phyloP scores from a whole-genome alignment of 1,284 basidiomycete genomes.

The Chondrostereum purpureum region DNA sequence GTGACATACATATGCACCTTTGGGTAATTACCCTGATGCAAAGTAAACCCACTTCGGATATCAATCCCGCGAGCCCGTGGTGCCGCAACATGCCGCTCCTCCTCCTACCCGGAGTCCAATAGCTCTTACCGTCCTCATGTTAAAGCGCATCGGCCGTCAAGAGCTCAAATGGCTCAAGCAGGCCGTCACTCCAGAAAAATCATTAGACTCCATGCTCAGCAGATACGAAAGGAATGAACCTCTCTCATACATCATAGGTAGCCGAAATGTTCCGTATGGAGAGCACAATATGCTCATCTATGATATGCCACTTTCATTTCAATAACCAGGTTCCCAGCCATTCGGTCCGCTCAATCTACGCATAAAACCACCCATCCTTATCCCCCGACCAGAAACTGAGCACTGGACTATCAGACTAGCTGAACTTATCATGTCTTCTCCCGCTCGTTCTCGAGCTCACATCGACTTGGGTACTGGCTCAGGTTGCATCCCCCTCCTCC shows the following conservation, averaged over 20 bases:
- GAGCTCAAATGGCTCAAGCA: conserved; percentile 64
- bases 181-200: conserved; percentile 20
- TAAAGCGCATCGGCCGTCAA: too few relatives aligned
- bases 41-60: neutral
- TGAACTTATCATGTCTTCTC: conserved; percentile 31
- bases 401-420: conserved; percentile 65
- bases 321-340: conserved; percentile 68
- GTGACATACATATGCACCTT: too few relatives aligned
- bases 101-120: too few relatives aligned
- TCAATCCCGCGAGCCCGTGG: neutral
- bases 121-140: too few relatives aligned
- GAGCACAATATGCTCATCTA: too few relatives aligned
- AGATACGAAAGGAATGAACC: conserved; percentile 66
- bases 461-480: conserved; percentile 89
- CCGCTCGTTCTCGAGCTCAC: conserved; percentile 39
- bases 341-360: conserved; percentile 78
- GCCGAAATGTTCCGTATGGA: conserved; percentile 19
- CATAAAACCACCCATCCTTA: conserved; percentile 72
- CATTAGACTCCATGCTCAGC: conserved; percentile 40
- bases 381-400: conserved; percentile 91
- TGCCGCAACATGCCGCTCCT: conserved; percentile 38
- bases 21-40: neutral
- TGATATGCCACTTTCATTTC: too few relatives aligned
- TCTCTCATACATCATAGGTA: conserved; percentile 88
- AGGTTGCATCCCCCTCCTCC: conserved; percentile 80